Conservation (phyloP, 192 early-diverging fungal species). For the Phycomyces blakesleeanus region DNA sequence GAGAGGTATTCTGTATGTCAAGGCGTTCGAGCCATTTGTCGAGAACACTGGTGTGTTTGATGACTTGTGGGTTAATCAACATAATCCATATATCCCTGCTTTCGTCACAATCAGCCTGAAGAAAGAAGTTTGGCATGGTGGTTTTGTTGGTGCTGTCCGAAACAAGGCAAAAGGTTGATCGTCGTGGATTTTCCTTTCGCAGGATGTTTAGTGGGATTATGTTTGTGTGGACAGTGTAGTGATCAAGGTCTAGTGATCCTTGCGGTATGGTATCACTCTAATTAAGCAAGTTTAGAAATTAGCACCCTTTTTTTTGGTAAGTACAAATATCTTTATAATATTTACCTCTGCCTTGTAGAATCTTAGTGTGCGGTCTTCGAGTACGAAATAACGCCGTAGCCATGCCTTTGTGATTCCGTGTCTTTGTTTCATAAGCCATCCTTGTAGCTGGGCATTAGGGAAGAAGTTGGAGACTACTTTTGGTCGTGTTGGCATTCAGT, state of each 20-base stretch:
- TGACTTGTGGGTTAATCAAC: slow-evolving; percentile 10
- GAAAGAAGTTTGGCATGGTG: slow-evolving; percentile 13
- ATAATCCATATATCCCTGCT: slow-evolving; percentile 15
- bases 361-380: slow-evolving; percentile 10
- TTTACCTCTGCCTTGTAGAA: slow-evolving; percentile 25
- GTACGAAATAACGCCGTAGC: slow-evolving; percentile 24
- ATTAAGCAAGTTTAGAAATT: not conserved
- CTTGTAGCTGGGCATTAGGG: slow-evolving; percentile 4
- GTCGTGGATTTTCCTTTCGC: slow-evolving; percentile 8
- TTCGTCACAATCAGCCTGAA: slow-evolving; percentile 20
- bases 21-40: slow-evolving; percentile 35
- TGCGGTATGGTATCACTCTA: slow-evolving; percentile 10
- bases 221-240: slow-evolving; percentile 15
- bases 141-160: slow-evolving; percentile 12
- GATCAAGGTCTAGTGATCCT: slow-evolving; percentile 9
- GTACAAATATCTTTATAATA: not conserved
- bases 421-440: slow-evolving; percentile 27
- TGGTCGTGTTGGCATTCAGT: not conserved
- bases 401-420: slow-evolving; percentile 22
- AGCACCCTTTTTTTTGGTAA: not conserved
- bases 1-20: slow-evolving; percentile 13
- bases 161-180: slow-evolving; percentile 16
- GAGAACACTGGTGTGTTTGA: slow-evolving; percentile 18
- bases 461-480: not conserved
- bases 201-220: slow-evolving; percentile 9